A percentile compares a stretch with the other conserved stretches of the same genome.
Evolutionary conservation across 1,284 basidiomycete species (phyloP).

Genomic region (Rhodotorula sp.): DNA sequence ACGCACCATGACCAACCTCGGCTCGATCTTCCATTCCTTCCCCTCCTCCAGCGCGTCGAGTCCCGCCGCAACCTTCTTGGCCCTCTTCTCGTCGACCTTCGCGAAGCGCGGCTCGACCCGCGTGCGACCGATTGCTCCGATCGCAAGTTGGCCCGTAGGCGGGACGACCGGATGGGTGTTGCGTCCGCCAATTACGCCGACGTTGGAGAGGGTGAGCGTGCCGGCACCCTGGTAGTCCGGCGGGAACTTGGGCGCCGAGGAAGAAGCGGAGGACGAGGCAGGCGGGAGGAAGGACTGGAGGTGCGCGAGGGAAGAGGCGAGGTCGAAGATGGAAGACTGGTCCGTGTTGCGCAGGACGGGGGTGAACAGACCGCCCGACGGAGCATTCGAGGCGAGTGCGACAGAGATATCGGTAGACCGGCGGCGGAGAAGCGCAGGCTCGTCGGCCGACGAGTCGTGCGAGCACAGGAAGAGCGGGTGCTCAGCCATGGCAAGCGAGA

Average conservation of each 20-base stretch:
- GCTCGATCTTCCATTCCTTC: constrained; percentile 55
- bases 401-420: constrained; percentile 65
- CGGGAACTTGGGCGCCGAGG: constrained; percentile 59
- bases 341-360: constrained; percentile 73
- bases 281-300: constrained; percentile 62
- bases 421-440: constrained; percentile 54
- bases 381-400: constrained; percentile 73
- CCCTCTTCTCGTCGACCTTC: constrained; percentile 4
- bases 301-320: constrained; percentile 66
- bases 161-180: constrained; percentile 77
- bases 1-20: constrained; percentile 62
- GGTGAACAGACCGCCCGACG: constrained; percentile 66
- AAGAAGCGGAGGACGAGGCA: constrained; percentile 55
- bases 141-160: constrained; percentile 84
- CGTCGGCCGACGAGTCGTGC: constrained; percentile 48
- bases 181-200: constrained; percentile 77
- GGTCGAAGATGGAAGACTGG: constrained; percentile 62
- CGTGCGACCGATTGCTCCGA: constrained; percentile 82
- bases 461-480: constrained; percentile 70
- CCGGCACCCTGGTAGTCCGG: constrained; percentile 69
- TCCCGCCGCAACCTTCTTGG: constrained; percentile 43
- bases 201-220: constrained; percentile 82
- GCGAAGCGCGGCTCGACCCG: constrained; percentile 40
- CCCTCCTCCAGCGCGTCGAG: constrained; percentile 53
- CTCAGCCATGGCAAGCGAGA: constrained; percentile 75